These are phyloP conservation scores for Plenodomus lindquistii DNA, from an alignment of 2,329 filamentous ascomycete species.

Conservation along the genomic window DNA sequence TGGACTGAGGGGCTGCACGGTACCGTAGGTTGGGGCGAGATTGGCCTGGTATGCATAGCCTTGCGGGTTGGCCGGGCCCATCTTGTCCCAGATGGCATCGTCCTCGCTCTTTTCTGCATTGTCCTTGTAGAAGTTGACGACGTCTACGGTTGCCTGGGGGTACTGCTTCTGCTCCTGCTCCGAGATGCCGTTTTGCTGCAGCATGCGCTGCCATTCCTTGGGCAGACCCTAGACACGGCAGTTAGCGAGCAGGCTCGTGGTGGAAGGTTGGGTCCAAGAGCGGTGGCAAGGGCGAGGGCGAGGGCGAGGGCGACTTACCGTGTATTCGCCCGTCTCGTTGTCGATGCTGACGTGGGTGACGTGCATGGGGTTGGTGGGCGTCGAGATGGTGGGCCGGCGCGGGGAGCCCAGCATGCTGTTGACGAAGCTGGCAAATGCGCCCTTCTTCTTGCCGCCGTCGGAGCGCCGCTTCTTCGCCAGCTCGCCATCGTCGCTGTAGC, in stretches of 20 bases:
- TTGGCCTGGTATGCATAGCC: conserved; percentile 46
- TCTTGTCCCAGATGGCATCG: conserved; percentile 93
- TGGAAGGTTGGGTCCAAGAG: not conserved
- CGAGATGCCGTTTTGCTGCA: conserved; percentile 94
- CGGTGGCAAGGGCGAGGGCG: not conserved
- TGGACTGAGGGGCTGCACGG: conserved; percentile 66
- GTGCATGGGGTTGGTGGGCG: conserved; percentile 95
- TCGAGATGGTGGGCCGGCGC: conserved; percentile 92
- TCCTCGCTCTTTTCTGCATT: conserved; percentile 80
- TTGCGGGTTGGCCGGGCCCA: conserved; percentile 78
- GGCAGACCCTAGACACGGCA: conserved; percentile 71
- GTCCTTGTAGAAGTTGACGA: conserved; percentile 96
- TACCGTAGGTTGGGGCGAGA: conserved; percentile 44
- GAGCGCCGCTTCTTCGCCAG: conserved; percentile 34
- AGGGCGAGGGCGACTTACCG: conserved; percentile 60
- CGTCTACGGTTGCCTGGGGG: conserved; percentile 92
- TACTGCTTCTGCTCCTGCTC: conserved; percentile 96
- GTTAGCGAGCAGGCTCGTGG: conserved; percentile 24
- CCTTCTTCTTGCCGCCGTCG: conserved; percentile 47
- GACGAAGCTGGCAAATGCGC: conserved; percentile 46
- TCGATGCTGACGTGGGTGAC: conserved; percentile 98
- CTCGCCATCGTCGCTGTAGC: conserved; percentile 45
- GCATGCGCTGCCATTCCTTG: conserved; percentile 95
- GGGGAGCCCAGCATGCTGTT: conserved; percentile 62
- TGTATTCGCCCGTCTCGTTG: conserved; percentile 94